Percentiles rank a stretch among this genome's conserved stretches.
phyloP scores from a whole-genome alignment of 345 rosid species.

The Heritiera fomes region DNA sequence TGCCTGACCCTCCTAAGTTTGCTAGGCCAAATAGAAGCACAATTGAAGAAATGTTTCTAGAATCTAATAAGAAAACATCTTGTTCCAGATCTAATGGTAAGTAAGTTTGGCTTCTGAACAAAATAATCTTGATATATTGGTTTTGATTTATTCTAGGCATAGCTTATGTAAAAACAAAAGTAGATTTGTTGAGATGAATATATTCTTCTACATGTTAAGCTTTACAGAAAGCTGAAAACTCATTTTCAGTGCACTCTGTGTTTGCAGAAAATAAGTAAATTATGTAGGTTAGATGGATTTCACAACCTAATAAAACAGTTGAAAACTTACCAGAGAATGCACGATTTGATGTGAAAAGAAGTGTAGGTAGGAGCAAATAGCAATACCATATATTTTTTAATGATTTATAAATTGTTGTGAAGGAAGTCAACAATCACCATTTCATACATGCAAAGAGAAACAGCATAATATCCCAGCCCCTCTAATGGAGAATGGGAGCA shows the following conservation, averaged over 20 bases:
- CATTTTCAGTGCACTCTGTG: background rate
- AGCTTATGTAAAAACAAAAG: background rate
- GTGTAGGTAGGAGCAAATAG: background rate
- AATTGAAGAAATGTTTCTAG: constrained; percentile 18
- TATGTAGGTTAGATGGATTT: background rate
- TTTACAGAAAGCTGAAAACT: background rate
- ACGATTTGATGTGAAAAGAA: background rate
- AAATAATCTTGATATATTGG: background rate
- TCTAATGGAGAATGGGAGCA: too few species aligned
- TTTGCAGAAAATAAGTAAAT: background rate
- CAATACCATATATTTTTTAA: background rate
- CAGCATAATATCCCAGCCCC: background rate
- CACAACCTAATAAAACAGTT: background rate
- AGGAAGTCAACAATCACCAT: background rate
- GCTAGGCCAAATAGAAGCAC: constrained; percentile 40
- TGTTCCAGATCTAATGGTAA: constrained; percentile 31
- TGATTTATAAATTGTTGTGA: background rate
- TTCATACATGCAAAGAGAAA: background rate
- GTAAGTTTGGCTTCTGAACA: constrained; percentile 9
- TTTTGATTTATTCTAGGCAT: background rate
- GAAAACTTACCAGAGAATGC: background rate
- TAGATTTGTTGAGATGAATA: background rate
- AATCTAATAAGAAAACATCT: constrained; percentile 12
- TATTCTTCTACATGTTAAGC: background rate
- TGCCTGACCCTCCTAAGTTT: constrained; percentile 46